Evolutionary conservation across 345 rosid species (phyloP).

Genomic region (Lepidium didymum): DNA sequence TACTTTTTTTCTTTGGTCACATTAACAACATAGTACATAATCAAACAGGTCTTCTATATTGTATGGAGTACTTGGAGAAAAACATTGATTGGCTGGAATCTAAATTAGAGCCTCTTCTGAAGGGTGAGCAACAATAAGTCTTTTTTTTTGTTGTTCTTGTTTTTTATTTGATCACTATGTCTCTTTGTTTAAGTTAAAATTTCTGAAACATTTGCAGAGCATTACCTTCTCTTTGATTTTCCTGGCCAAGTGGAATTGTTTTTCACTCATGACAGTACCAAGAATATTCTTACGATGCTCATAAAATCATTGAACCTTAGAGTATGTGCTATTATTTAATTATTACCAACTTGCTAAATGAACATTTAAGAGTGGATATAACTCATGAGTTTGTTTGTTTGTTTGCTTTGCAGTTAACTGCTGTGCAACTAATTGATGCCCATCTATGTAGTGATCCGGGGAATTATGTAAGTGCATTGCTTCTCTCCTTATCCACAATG

Average conservation of each 20-base stretch:
- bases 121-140: conserved; percentile 37
- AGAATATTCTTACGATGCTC: conserved; percentile 63
- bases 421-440: conserved; percentile 80
- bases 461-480: conserved; percentile 77
- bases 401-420: conserved; percentile 58
- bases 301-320: conserved; percentile 68
- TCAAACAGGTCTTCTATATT: conserved; percentile 62
- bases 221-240: conserved; percentile 91
- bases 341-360: neutral
- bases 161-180: neutral
- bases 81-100: conserved; percentile 87
- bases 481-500: conserved; percentile 83
- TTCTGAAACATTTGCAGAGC: conserved; percentile 51
- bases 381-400: neutral
- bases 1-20: neutral
- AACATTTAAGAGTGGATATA: neutral
- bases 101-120: conserved; percentile 70
- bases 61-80: conserved; percentile 89
- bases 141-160: neutral
- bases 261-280: conserved; percentile 74
- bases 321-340: conserved; percentile 41
- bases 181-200: neutral
- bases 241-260: conserved; percentile 96
- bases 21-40: neutral
- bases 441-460: conserved; percentile 84